phyloP scores from a whole-genome alignment of 2,329 filamentous ascomycete genomes.

The Cordyceps fumosorosea region DNA sequence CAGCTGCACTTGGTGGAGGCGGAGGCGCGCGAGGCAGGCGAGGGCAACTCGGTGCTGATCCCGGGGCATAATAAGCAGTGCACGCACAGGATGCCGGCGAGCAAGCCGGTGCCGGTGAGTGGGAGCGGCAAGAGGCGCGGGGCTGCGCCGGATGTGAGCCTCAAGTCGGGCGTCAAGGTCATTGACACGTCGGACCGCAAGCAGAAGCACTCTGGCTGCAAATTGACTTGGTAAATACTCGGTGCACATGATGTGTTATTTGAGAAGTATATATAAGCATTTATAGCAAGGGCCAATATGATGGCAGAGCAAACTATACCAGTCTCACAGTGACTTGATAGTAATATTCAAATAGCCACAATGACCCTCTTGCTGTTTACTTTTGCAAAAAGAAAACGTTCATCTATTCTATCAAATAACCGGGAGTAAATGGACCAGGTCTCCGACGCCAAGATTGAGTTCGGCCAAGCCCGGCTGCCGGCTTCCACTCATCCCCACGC shows the following conservation, averaged over 20 bases:
- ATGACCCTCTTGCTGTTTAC: too few species aligned
- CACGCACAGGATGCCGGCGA: slow-evolving; percentile 7
- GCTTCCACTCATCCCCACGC: too few species aligned
- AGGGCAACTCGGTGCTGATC: slow-evolving; percentile 8
- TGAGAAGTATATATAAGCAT: not conserved
- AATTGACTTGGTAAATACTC: not conserved
- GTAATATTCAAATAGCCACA: too few species aligned
- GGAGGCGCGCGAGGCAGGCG: slow-evolving; percentile 6
- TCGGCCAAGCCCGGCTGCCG: too few species aligned
- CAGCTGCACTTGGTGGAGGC: slow-evolving; percentile 11
- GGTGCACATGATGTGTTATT: too few species aligned
- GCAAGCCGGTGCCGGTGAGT: not conserved
- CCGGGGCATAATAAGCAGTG: slow-evolving; percentile 5
- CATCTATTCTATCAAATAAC: too few species aligned
- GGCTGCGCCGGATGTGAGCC: slow-evolving; percentile 2
- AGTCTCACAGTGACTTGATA: too few species aligned
- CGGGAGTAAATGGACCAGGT: too few species aligned
- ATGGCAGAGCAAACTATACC: too few species aligned
- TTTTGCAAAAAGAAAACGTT: too few species aligned
- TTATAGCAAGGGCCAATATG: not conserved
- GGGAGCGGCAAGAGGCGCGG: not conserved
- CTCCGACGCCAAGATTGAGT: too few species aligned
- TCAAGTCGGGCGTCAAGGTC: slow-evolving; percentile 6
- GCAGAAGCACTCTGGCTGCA: slow-evolving; percentile 5
- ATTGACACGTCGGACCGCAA: slow-evolving; percentile 6